Base-by-base conservation (phyloP, 176 grass and related monocot species). In the Cenchrus purpureus region DNA sequence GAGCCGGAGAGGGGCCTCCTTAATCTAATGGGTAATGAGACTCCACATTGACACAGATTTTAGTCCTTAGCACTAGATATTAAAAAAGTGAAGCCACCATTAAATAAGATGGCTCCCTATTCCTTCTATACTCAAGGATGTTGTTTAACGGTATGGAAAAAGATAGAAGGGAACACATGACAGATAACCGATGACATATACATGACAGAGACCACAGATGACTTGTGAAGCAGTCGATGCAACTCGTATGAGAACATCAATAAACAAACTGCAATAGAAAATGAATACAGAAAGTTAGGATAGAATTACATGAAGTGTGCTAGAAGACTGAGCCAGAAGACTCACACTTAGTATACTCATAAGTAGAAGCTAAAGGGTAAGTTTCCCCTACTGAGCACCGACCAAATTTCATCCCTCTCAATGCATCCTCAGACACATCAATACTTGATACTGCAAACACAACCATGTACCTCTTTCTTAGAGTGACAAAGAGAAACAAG, bases 291-390 rank as follows among this genome's bases (percentile, higher is more conserved):
- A 68, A 8, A 29, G 48, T 59, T 7, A 29, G 14, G 44, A 63
- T 85, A 85, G 15, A 82, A 65, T 19, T 84, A 69, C 46, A 76
- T 55, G 37, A 65, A 71, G 12, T 61, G 67, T 63, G 65, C 22
- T 17, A 31, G 68, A 62, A 85, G 56, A 83, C 7, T 62, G 65
- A 80, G 77, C 66, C 28, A 85, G 34, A 1, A 90, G 1, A 84
- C 87, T 4, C 93, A 95, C 96, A 53, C 82, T 98, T 98, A 68
- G 93, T 94, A 79, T 92, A 87, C 81, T 95, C 96, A 40, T 98
- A 98, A 54, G 74, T 94, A 51, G 76, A 82, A 72, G 91, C 93
- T 78, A 82, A 88, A 65, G 52, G 87, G 60, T 98, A 92, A 52
- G 31, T 74, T 81, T 22, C 45, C 11, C 34, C 77, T 6, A 49